These are phyloP conservation scores for Besnoitia besnoiti DNA, from an alignment of 169 alveolate species.

Conservation along the genomic window DNA sequence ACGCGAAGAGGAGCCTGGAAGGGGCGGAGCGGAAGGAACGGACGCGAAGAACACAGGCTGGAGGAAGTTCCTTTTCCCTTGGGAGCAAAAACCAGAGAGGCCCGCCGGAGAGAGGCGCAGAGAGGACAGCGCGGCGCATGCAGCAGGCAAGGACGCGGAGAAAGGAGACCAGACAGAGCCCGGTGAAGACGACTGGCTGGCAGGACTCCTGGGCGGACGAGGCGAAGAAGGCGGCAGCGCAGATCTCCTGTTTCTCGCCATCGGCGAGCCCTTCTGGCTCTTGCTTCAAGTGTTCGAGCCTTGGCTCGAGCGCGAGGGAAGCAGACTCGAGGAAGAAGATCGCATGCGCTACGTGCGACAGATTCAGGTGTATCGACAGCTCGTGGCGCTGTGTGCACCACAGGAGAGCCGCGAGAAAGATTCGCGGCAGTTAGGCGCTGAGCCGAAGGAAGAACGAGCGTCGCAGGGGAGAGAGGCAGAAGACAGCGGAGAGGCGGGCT, in stretches of 20 bases:
- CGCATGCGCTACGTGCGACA: neutral
- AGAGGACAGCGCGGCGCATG: neutral
- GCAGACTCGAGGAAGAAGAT: neutral
- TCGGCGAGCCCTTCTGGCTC: neutral
- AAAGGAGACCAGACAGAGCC: neutral
- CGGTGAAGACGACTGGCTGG: neutral
- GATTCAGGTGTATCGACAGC: slow-evolving; percentile 21
- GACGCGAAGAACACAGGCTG: neutral
- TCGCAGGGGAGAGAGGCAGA: neutral
- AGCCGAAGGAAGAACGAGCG: neutral
- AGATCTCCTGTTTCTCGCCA: neutral
- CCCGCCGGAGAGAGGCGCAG: neutral
- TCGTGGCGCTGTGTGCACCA: neutral
- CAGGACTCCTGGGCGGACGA: neutral
- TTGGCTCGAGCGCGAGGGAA: neutral
- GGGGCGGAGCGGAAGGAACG: neutral
- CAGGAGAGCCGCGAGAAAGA: neutral
- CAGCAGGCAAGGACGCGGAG: neutral
- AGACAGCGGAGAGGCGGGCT: neutral
- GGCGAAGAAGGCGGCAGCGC: neutral
- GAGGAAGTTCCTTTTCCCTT: neutral
- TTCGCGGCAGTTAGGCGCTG: neutral
- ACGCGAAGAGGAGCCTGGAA: neutral
- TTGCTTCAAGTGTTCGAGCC: slow-evolving; percentile 5
- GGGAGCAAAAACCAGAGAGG: neutral